Conservation (phyloP, 371 early-diverging fungal species). For the Apophysomyces ossiformis region DNA sequence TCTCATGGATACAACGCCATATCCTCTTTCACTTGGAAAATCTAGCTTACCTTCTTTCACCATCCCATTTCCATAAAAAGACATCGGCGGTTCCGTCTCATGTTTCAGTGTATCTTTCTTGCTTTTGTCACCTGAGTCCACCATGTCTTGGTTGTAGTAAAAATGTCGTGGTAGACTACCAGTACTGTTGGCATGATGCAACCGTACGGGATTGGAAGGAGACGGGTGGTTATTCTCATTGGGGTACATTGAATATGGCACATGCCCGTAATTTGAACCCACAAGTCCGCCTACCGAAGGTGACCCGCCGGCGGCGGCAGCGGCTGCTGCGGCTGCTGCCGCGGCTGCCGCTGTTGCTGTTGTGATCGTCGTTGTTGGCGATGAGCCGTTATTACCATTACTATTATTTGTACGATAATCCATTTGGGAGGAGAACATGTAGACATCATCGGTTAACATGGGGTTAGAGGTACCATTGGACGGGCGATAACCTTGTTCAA, state of each 20-base stretch:
- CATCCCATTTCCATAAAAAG: constrained; percentile 3
- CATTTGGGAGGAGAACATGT: not conserved
- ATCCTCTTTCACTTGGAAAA: too few species aligned
- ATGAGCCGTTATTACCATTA: not conserved
- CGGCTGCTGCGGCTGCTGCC: not conserved
- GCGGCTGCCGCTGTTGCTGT: not conserved
- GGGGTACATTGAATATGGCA: not conserved
- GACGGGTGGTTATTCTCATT: not conserved
- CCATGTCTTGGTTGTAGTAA: not conserved
- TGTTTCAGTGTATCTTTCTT: constrained; percentile 7
- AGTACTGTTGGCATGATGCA: constrained; percentile 3
- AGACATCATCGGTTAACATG: constrained; percentile 2
- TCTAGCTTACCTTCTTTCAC: not conserved
- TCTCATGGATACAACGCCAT: too few species aligned
- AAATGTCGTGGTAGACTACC: not conserved
- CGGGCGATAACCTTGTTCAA: not conserved
- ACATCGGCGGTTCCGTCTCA: not conserved
- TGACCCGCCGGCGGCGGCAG: not conserved
- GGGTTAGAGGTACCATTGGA: not conserved
- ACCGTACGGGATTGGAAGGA: not conserved
- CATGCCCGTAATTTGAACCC: not conserved
- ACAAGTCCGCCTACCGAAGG: constrained; percentile 5
- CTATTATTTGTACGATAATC: not conserved
- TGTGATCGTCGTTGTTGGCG: not conserved
- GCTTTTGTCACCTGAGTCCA: not conserved